These are phyloP conservation scores for Fusarium nanum DNA, from an alignment of 2,329 filamentous ascomycete species.

Conservation along the genomic window DNA sequence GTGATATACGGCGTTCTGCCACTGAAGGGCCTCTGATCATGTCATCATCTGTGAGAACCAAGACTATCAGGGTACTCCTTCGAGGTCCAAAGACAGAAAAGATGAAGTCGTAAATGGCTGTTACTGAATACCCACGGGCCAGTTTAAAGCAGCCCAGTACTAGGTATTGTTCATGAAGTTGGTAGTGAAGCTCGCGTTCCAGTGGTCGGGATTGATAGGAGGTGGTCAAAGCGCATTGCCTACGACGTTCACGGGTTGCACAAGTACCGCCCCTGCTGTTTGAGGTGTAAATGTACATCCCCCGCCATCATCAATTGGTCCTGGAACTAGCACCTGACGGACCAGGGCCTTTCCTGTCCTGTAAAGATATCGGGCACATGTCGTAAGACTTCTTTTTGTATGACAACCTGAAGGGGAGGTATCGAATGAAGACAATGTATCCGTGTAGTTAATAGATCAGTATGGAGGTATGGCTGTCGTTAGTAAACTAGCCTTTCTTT, in stretches of 20 bases:
- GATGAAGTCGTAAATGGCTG: neutral
- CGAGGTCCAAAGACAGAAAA: neutral
- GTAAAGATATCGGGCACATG: constrained; percentile 22
- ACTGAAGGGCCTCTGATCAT: constrained; percentile 22
- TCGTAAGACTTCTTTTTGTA: constrained; percentile 12
- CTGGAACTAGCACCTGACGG: constrained; percentile 15
- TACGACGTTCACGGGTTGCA: neutral
- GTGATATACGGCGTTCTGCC: constrained; percentile 32
- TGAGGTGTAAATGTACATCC: constrained; percentile 34
- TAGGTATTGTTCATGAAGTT: constrained; percentile 26
- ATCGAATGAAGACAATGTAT: neutral
- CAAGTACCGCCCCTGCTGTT: constrained; percentile 32
- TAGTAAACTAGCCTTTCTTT: neutral
- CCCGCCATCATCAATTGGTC: constrained; percentile 24
- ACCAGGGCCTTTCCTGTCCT: constrained; percentile 14
- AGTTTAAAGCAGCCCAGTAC: constrained; percentile 1
- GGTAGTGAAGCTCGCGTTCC: constrained; percentile 29
- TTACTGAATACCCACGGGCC: neutral
- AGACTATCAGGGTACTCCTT: neutral
- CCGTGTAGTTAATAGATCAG: too few relatives aligned
- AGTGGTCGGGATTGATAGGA: constrained; percentile 7
- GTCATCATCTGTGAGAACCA: constrained; percentile 22
- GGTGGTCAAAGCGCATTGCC: constrained; percentile 31
- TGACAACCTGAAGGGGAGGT: constrained; percentile 8
- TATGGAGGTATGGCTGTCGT: neutral